Percentiles rank a stretch among this genome's conserved stretches.
These are phyloP conservation scores for Phytophthora fragariae DNA, from an alignment of 352 stramenopile genomes.

Conservation along the genomic window DNA sequence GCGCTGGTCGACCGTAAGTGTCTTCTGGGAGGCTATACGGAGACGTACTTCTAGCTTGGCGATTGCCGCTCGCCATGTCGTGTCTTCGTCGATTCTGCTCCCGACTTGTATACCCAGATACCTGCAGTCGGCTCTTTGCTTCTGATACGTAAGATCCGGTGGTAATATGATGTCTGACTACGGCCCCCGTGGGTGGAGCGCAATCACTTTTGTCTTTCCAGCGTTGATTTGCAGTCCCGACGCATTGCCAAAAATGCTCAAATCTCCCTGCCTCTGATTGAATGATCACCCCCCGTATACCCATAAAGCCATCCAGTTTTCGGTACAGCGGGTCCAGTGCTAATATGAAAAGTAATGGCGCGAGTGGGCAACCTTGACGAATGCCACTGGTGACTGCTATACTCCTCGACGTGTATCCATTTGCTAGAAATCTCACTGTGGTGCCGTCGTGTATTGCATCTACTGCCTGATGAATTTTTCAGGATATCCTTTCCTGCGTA, in stretches of 20 bases:
- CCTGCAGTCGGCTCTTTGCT: too few species aligned
- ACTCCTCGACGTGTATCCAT: neutral
- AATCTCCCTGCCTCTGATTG: neutral
- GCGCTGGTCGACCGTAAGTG: neutral
- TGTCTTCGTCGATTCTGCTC: too few species aligned
- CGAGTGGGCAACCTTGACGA: constrained; percentile 2
- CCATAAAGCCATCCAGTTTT: neutral
- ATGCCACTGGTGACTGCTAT: neutral
- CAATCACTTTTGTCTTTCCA: too few species aligned
- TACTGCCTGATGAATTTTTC: neutral
- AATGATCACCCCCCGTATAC: neutral
- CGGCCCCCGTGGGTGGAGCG: too few species aligned
- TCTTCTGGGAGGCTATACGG: too few species aligned
- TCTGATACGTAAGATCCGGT: too few species aligned
- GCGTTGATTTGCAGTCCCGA: too few species aligned
- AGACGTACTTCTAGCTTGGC: too few species aligned
- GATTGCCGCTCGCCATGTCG: too few species aligned
- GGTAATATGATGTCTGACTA: too few species aligned
- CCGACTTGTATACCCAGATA: too few species aligned
- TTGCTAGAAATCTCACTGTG: constrained; percentile 2
- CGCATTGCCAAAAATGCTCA: too few species aligned
- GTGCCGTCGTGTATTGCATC: neutral
- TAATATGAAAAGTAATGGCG: constrained; percentile 13
- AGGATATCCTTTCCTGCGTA: constrained; percentile 4
- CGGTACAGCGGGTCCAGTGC: constrained; percentile 2